These are phyloP conservation scores for Wickerhamiella australiensis DNA, from an alignment of 805 yeast species.

Conservation along the genomic window DNA sequence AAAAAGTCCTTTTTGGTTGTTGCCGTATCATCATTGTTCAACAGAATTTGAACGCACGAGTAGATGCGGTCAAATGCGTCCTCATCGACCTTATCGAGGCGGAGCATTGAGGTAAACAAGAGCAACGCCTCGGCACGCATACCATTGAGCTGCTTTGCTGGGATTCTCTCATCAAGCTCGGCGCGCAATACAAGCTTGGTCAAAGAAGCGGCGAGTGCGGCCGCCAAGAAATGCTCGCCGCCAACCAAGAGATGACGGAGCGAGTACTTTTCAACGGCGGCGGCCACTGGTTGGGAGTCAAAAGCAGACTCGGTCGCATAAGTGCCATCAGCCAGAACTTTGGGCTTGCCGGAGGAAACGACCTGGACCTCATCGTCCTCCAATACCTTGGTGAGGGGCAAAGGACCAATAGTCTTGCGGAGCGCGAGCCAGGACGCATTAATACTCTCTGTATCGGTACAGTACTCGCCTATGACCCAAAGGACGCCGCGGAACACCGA, in stretches of 20 bases:
- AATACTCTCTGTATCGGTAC: constrained; percentile 55
- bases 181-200: constrained; percentile 78
- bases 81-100: constrained; percentile 85
- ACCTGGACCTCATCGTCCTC: constrained; percentile 23
- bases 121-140: constrained; percentile 89
- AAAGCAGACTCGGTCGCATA: constrained; percentile 89
- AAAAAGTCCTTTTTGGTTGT: constrained; percentile 55
- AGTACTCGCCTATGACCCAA: constrained; percentile 94
- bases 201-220: constrained; percentile 76
- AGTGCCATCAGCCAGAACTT: constrained; percentile 95
- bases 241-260: constrained; percentile 67
- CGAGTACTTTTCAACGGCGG: constrained; percentile 39
- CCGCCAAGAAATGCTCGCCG: constrained; percentile 85
- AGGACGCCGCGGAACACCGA: constrained; percentile 86
- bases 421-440: constrained; percentile 79
- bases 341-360: constrained; percentile 39
- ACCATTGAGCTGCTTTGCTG: constrained; percentile 53
- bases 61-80: constrained; percentile 92
- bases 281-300: constrained; percentile 31
- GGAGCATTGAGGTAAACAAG: constrained; percentile 78
- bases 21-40: constrained; percentile 37
- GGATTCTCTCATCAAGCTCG: constrained; percentile 34
- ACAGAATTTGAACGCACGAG: constrained; percentile 70
- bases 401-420: constrained; percentile 73
- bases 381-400: constrained; percentile 48